phyloP scores from a whole-genome alignment of 1,284 basidiomycete species.

The Leccinum subrobustum region DNA sequence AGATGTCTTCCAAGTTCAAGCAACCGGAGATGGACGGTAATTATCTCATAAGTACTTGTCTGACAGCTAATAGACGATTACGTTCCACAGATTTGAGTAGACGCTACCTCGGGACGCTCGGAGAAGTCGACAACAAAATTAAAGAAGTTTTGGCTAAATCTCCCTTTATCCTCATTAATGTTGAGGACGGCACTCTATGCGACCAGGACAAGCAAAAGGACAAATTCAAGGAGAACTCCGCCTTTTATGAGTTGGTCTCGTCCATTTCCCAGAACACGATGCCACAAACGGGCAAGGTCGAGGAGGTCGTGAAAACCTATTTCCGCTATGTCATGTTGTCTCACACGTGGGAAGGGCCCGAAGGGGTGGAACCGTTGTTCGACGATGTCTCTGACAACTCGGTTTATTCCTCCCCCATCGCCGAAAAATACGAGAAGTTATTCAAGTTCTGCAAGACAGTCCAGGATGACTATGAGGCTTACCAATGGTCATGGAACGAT shows the following conservation, averaged over 20 bases:
- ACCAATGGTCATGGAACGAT: conserved; percentile 16
- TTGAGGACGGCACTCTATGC: conserved; percentile 8
- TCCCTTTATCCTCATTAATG: conserved; percentile 15
- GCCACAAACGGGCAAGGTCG: background rate
- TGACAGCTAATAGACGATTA: background rate
- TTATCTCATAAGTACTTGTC: background rate
- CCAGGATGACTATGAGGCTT: background rate
- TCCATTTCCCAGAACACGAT: background rate
- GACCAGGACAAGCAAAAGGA: background rate
- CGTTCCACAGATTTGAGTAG: conserved; percentile 1
- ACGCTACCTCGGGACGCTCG: background rate
- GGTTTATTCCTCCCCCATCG: conserved; percentile 1
- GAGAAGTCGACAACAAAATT: background rate
- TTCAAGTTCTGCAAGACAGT: conserved; percentile 8
- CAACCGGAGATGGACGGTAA: conserved; percentile 5
- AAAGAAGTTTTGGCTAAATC: background rate
- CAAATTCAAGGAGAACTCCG: conserved; percentile 1
- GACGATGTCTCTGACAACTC: background rate
- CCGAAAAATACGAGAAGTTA: conserved; percentile 6
- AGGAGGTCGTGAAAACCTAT: conserved; percentile 8
- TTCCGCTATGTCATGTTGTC: conserved; percentile 25
- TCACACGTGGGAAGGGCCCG: conserved; percentile 17
- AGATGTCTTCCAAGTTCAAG: background rate
- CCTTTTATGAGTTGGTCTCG: conserved; percentile 10
- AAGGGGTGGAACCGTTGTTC: conserved; percentile 11